These are phyloP conservation scores for Parathielavia hyrcaniae DNA, from an alignment of 495 filamentous ascomycete species.

Conservation along the genomic window DNA sequence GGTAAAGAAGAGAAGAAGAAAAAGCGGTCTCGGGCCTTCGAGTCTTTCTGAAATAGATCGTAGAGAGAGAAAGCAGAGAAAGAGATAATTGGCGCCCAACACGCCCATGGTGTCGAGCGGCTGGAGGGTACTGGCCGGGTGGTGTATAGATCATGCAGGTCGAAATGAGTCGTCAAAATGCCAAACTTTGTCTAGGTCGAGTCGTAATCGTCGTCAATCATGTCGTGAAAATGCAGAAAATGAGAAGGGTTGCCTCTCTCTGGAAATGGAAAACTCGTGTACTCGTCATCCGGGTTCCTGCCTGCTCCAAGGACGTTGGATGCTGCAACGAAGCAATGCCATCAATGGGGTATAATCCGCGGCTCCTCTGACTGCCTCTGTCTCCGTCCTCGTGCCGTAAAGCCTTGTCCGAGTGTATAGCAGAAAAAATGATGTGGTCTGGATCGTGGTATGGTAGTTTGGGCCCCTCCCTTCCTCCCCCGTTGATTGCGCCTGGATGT, in stretches of 20 bases:
- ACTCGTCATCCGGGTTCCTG: conserved; percentile 7
- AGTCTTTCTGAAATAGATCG: conserved; percentile 5
- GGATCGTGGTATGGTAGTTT: conserved; percentile 1
- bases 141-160: not conserved
- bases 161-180: conserved; percentile 18
- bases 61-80: not conserved
- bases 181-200: conserved; percentile 29
- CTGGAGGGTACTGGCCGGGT: not conserved
- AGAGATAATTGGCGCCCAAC: not conserved
- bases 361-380: conserved; percentile 18
- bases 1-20: conserved; percentile 11
- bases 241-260: not conserved
- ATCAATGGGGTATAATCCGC: conserved; percentile 29
- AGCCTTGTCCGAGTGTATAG: conserved; percentile 47
- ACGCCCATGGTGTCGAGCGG: not conserved
- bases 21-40: conserved; percentile 4
- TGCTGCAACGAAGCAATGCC: conserved; percentile 16
- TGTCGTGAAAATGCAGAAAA: conserved; percentile 30
- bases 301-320: conserved; percentile 15
- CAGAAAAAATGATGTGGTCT: conserved; percentile 21
- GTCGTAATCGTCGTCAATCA: conserved; percentile 31
- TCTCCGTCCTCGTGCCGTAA: conserved; percentile 36
- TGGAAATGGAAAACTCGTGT: conserved; percentile 9
- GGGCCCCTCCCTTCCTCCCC: conserved; percentile 6
- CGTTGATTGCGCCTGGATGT: conserved; percentile 5